Base-by-base conservation (phyloP, 345 rosid species). In the Acer saccharum region DNA sequence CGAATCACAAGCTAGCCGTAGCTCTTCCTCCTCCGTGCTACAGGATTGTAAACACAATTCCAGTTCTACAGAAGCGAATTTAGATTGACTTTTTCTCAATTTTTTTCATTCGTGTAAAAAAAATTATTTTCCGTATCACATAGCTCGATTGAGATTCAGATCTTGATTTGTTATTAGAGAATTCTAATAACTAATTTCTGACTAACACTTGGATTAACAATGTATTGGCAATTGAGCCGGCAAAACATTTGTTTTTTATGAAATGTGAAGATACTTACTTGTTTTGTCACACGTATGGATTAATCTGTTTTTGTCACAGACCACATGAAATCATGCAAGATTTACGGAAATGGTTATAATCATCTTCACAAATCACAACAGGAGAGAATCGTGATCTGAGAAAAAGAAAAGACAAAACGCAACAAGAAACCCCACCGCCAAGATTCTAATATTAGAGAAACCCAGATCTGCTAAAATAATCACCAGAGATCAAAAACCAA, bases 1-100 rank as follows among this genome's bases (percentile, higher is more conserved):
- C 0, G 79, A 79, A 72, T 74, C 84, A 46, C 83, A 71, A 18
- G 25, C 67, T 58, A 63, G 74, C 81, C 39, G 54, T 52, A 76
- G 69, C 78, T 52, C 80, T 17, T 64, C 82, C 18, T 52, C 86
- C 14, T 39, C 21, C 66, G 64, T 71, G 68, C 46, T 43, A 43
- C 65, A 74, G 57, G 63, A 72, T 67, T 7, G 41, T 55, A 54
- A 69, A 63, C 46, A 52, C 64, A 69, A 52, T 27, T 66, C 63
- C 18, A 60, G 78, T 25, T 64, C 81, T 12, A 52, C 69, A 2
- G 77, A 82, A 55, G 60, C 46, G 63, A 64, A 77, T 57, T 20
- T 76, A 1, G 74, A 66, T 11, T 67, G 32, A 74, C 6, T 10
- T 35, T 68, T 54, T 21, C 27, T 11, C 17, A 14, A 9, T 6